Conservation (phyloP, 2,329 filamentous ascomycete species). For the Botryotinia globosa region DNA sequence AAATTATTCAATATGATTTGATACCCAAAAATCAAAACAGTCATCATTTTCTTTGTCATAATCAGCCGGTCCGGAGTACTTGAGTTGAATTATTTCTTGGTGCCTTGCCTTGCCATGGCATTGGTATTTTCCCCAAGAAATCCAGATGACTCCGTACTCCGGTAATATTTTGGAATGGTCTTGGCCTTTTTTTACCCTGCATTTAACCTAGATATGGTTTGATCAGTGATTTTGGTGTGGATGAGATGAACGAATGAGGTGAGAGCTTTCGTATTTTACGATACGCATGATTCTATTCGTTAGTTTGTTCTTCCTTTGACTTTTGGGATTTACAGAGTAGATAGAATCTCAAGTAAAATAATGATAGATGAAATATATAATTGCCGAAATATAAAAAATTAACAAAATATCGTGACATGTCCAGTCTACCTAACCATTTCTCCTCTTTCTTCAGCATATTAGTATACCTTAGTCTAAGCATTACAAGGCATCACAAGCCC, state of each 20-base stretch:
- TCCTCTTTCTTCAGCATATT: neutral
- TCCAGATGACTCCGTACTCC: neutral
- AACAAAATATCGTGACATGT: neutral
- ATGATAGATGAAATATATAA: neutral
- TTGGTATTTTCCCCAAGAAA: conserved; percentile 6
- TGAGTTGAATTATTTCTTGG: too few species aligned
- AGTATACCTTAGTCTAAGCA: neutral
- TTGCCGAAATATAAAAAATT: neutral
- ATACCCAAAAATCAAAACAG: neutral
- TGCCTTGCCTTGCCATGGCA: conserved; percentile 1
- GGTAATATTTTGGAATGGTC: neutral
- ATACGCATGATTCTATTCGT: neutral
- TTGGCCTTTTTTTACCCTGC: neutral
- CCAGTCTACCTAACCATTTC: neutral
- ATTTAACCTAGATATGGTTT: neutral
- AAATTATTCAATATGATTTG: conserved; percentile 1
- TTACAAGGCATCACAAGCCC: neutral
- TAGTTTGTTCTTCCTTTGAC: neutral
- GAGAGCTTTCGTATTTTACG: neutral
- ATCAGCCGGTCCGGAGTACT: too few species aligned
- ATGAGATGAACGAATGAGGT: neutral
- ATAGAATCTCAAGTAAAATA: neutral
- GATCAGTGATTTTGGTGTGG: neutral
- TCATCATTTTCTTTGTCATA: conserved; percentile 9
- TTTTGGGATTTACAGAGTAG: neutral